Evolutionary conservation across 2,329 filamentous ascomycete genomes (phyloP).

Genomic region (Hypoxylon sp.): DNA sequence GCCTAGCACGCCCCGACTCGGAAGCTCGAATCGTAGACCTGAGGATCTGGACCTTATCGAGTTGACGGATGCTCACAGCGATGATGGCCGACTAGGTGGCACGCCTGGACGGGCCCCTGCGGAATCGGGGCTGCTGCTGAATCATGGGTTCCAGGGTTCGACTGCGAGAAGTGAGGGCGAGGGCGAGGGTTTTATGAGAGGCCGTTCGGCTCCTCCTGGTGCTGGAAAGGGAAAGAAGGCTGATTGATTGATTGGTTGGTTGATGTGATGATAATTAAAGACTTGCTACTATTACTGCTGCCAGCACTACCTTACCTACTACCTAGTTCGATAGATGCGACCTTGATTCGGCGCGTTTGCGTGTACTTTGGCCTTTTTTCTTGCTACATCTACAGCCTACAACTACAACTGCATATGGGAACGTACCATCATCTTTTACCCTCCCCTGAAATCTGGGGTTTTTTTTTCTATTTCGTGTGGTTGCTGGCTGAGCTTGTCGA

Average conservation of each 20-base stretch:
- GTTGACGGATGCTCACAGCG: conserved; percentile 68
- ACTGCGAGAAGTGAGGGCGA: conserved; percentile 53
- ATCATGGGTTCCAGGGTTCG: conserved; percentile 47
- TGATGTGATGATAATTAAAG: too few species aligned
- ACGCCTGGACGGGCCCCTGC: conserved; percentile 32
- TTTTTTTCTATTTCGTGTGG: too few species aligned
- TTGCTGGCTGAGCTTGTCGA: too few species aligned
- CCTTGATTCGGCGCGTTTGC: conserved; percentile 15
- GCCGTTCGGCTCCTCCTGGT: conserved; percentile 45
- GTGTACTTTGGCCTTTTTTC: background rate
- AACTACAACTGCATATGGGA: too few species aligned
- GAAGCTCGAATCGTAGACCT: conserved; percentile 51
- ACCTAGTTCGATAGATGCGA: conserved; percentile 13
- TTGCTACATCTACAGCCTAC: too few species aligned
- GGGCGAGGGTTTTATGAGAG: conserved; percentile 51
- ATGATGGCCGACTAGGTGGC: conserved; percentile 55
- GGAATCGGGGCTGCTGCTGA: conserved; percentile 45
- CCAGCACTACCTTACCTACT: too few species aligned
- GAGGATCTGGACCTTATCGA: conserved; percentile 74
- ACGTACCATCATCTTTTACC: too few species aligned
- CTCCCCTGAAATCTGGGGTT: too few species aligned
- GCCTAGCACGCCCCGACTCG: conserved; percentile 59
- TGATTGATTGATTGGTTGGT: conserved; percentile 51
- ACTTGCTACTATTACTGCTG: too few species aligned
- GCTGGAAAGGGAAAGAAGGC: conserved; percentile 55